phyloP scores from a whole-genome alignment of 192 early-diverging fungal genomes.

The Coemansia sp. region DNA sequence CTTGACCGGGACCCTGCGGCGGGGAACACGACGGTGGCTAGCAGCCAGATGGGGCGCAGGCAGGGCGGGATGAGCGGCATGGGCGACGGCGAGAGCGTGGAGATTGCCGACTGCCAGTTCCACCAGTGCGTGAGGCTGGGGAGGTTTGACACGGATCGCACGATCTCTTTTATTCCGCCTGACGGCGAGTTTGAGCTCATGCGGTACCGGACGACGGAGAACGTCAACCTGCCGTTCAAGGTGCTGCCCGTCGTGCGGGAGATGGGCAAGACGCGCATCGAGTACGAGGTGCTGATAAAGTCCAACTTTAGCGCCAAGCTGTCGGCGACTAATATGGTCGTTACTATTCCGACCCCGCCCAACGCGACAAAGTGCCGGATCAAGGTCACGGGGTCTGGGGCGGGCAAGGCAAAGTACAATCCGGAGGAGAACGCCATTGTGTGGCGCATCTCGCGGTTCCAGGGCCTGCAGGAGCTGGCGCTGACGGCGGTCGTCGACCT shows the following conservation, averaged over 20 bases:
- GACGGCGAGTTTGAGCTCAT: slow-evolving; percentile 98
- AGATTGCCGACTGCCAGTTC: slow-evolving; percentile 97
- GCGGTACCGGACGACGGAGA: slow-evolving; percentile 93
- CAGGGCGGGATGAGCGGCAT: slow-evolving; percentile 25
- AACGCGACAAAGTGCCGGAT: slow-evolving; percentile 83
- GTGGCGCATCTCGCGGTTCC: slow-evolving; percentile 93
- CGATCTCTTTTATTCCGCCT: slow-evolving; percentile 96
- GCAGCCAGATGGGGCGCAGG: slow-evolving; percentile 6
- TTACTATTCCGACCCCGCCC: slow-evolving; percentile 89
- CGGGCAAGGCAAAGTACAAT: slow-evolving; percentile 93
- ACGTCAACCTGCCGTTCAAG: slow-evolving; percentile 93
- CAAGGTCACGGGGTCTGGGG: slow-evolving; percentile 59
- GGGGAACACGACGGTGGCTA: neutral
- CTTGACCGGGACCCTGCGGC: slow-evolving; percentile 69
- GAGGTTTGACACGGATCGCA: slow-evolving; percentile 87
- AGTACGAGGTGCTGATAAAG: slow-evolving; percentile 88
- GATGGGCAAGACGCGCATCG: slow-evolving; percentile 73
- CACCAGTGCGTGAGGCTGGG: slow-evolving; percentile 97
- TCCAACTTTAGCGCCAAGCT: slow-evolving; percentile 87
- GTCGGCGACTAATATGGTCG: slow-evolving; percentile 82
- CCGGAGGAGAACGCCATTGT: slow-evolving; percentile 91
- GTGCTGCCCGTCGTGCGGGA: slow-evolving; percentile 92
- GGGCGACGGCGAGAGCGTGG: slow-evolving; percentile 62
- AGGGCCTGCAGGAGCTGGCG: slow-evolving; percentile 82
- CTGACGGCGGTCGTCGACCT: slow-evolving; percentile 82